These are phyloP conservation scores for Kwoniella bestiolae DNA, from an alignment of 768 basidiomycete genomes.

Conservation along the genomic window DNA sequence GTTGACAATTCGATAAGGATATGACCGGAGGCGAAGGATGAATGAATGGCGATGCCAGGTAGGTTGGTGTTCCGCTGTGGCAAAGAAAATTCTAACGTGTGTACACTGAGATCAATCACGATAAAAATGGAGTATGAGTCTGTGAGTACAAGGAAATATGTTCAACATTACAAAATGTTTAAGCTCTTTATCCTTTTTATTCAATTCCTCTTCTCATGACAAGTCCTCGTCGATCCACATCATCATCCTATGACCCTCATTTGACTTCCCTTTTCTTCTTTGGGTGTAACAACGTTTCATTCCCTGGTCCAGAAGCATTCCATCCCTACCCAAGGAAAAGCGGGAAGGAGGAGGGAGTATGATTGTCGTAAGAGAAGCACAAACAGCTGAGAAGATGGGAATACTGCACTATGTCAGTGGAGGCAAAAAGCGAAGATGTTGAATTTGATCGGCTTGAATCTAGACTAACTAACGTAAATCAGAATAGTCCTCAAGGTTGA, in stretches of 20 bases:
- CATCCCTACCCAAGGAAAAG: neutral
- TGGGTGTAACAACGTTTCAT: neutral
- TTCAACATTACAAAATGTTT: neutral
- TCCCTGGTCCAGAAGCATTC: conserved; percentile 9
- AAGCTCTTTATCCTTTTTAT: neutral
- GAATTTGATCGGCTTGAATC: neutral
- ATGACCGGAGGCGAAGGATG: too few species aligned
- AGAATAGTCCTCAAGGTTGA: neutral
- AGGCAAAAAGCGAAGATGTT: neutral
- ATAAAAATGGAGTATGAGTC: too few species aligned
- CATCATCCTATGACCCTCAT: neutral
- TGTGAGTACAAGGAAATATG: too few species aligned
- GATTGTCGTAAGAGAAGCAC: neutral
- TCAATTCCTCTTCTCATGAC: neutral
- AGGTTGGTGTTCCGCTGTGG: too few species aligned
- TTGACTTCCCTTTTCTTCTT: conserved; percentile 8
- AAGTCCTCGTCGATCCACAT: neutral
- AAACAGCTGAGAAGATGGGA: too few species aligned
- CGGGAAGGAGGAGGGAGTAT: conserved; percentile 3
- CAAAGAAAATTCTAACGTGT: too few species aligned
- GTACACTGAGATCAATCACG: too few species aligned
- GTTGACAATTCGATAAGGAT: neutral
- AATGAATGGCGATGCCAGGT: too few species aligned
- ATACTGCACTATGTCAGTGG: too few species aligned
- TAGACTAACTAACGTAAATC: neutral